Evolutionary conservation across 2,329 filamentous ascomycete genomes (phyloP).

Genomic region (Boeremia lycopersici): DNA sequence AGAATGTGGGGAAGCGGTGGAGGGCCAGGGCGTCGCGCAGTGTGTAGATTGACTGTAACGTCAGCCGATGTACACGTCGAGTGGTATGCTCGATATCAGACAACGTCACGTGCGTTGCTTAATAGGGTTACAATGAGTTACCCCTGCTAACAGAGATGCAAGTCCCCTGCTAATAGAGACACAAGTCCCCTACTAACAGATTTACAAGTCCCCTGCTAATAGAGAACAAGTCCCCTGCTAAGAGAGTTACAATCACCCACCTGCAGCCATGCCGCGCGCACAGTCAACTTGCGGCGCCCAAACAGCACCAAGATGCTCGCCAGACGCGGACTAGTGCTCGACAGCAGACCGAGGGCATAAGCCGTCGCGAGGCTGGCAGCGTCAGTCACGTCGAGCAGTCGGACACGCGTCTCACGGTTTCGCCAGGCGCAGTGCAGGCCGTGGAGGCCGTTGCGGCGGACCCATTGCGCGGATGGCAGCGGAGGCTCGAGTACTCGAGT

Average conservation of each 20-base stretch:
- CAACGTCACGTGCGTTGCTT: too few relatives aligned
- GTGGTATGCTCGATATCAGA: too few relatives aligned
- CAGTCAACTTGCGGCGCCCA: conserved; percentile 25
- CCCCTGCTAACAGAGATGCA: too few relatives aligned
- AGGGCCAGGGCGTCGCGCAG: conserved; percentile 50
- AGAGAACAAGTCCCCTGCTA: too few relatives aligned
- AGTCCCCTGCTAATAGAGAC: too few relatives aligned
- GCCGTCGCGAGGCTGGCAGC: conserved; percentile 29
- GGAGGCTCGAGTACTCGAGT: too few relatives aligned
- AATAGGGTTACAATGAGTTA: too few relatives aligned
- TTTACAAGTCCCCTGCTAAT: too few relatives aligned
- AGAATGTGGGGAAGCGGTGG: conserved; percentile 60
- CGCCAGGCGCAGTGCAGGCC: conserved; percentile 6
- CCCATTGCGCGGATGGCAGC: conserved; percentile 11
- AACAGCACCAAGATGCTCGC: conserved; percentile 25
- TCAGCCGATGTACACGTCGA: too few relatives aligned
- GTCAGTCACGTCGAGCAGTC: conserved; percentile 1
- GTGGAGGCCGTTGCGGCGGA: too few relatives aligned
- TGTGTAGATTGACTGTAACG: conserved; percentile 30
- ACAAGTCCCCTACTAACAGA: too few relatives aligned
- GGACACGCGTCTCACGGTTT: conserved; percentile 11
- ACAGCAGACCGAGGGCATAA: conserved; percentile 37
- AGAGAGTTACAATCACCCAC: conserved; percentile 16
- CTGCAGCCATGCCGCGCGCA: conserved; percentile 27
- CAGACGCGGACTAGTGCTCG: conserved; percentile 32